Evolutionary conservation across 495 filamentous ascomycete genomes (phyloP).

Genomic region (Hypomontagnella submonticulosa): DNA sequence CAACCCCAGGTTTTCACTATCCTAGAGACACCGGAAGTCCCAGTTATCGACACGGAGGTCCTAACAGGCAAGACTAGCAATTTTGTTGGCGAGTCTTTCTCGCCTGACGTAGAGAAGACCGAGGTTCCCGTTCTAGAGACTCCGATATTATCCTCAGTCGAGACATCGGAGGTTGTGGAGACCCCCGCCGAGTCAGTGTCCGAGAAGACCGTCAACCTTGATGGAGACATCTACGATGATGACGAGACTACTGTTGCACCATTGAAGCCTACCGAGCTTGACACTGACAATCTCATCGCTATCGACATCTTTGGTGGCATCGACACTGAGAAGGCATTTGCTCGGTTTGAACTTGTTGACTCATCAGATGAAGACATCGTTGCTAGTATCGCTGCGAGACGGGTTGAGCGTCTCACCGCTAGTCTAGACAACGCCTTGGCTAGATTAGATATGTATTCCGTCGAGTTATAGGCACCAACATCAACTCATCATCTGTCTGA

Average conservation of each 20-base stretch:
- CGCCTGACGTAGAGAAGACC: constrained; percentile 63
- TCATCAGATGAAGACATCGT: constrained; percentile 58
- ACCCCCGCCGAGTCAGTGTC: constrained; percentile 60
- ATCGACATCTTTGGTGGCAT: constrained; percentile 66
- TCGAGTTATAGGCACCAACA: constrained; percentile 46
- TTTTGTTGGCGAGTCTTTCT: constrained; percentile 54
- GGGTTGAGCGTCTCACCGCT: constrained; percentile 55
- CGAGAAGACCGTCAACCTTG: constrained; percentile 31
- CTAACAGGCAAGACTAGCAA: constrained; percentile 74
- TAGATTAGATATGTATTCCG: constrained; percentile 53
- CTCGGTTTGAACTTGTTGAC: constrained; percentile 68
- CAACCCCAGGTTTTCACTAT: constrained; percentile 84
- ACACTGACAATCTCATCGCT: constrained; percentile 48
- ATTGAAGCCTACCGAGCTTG: constrained; percentile 43
- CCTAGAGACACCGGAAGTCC: constrained; percentile 76
- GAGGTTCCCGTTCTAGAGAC: constrained; percentile 58
- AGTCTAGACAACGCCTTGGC: constrained; percentile 53
- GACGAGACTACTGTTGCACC: constrained; percentile 49
- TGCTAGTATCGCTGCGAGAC: constrained; percentile 50
- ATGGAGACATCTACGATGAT: constrained; percentile 54
- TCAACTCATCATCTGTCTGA: not conserved
- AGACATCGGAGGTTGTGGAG: constrained; percentile 46
- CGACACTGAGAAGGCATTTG: constrained; percentile 66
- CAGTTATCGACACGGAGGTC: constrained; percentile 68
- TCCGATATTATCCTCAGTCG: constrained; percentile 46